phyloP scores from a whole-genome alignment of 2,329 filamentous ascomycete species.

The Nothophaeocryptopus gaeumannii region DNA sequence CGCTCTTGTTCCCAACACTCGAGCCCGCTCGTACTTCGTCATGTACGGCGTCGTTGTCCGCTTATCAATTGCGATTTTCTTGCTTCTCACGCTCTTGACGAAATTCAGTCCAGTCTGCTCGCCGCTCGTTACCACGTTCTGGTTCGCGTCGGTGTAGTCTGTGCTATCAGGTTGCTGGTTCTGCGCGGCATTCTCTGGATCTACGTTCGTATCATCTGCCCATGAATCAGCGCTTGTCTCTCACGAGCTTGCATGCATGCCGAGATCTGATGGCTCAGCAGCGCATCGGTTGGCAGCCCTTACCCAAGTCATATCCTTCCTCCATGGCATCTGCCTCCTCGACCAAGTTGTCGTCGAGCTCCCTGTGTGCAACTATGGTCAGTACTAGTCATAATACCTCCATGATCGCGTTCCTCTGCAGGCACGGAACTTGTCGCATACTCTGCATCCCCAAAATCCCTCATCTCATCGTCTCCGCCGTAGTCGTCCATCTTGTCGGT shows the following conservation, averaged over 20 bases:
- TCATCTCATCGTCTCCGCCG: conserved; percentile 40
- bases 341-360: conserved; percentile 38
- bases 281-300: background rate
- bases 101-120: conserved; percentile 48
- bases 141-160: conserved; percentile 32
- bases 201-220: conserved; percentile 36
- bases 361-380: conserved; percentile 22
- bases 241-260: background rate
- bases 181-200: conserved; percentile 17
- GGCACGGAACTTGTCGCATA: conserved; percentile 16
- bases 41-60: conserved; percentile 95
- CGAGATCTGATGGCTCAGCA: background rate
- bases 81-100: conserved; percentile 62
- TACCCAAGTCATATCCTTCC: conserved; percentile 47
- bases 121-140: conserved; percentile 46
- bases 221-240: conserved; percentile 1
- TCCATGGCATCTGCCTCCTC: conserved; percentile 55
- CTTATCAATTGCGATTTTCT: conserved; percentile 86
- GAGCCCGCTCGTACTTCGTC: conserved; percentile 97
- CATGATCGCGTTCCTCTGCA: background rate
- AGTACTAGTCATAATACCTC: background rate
- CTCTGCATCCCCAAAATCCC: conserved; percentile 36
- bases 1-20: conserved; percentile 88
- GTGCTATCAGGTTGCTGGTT: conserved; percentile 24
- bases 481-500: conserved; percentile 44